These are phyloP conservation scores for Coniochaeta hoffmannii DNA, from an alignment of 2,329 filamentous ascomycete genomes.

Conservation along the genomic window DNA sequence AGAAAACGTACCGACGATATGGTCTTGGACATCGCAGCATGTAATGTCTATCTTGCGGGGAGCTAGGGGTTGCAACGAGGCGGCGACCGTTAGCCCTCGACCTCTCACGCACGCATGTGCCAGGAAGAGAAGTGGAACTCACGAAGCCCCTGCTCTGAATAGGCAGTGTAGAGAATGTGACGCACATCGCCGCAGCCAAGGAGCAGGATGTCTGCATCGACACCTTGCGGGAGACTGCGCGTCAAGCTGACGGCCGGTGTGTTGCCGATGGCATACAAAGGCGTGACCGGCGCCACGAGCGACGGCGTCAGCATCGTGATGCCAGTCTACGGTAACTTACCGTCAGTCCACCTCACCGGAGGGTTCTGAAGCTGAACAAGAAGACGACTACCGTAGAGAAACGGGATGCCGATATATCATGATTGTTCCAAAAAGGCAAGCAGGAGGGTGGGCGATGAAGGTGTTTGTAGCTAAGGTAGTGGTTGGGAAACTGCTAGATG, in stretches of 20 bases:
- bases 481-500: no score
- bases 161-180: constrained; percentile 47
- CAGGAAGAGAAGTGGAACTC: neutral
- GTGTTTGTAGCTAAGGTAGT: no score
- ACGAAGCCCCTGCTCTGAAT: constrained; percentile 23
- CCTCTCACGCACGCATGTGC: no score
- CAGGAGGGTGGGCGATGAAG: no score
- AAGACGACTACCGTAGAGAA: no score
- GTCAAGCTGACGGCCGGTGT: constrained; percentile 44
- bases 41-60: constrained; percentile 40
- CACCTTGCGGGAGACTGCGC: constrained; percentile 36
- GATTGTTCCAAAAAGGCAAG: no score
- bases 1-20: constrained; percentile 36
- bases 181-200: constrained; percentile 50
- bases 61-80: constrained; percentile 19
- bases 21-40: constrained; percentile 44
- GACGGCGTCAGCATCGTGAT: constrained; percentile 28
- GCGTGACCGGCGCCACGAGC: constrained; percentile 20
- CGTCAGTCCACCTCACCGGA: neutral
- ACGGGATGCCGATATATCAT: no score
- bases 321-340: neutral
- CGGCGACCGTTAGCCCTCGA: constrained; percentile 14
- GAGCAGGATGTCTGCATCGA: constrained; percentile 41
- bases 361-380: neutral
- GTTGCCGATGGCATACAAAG: constrained; percentile 44